Percentiles rank a stretch among this genome's conserved stretches.
Evolutionary conservation across 2,329 filamentous ascomycete species (phyloP).

Genomic region (Stemphylium lycopersici): DNA sequence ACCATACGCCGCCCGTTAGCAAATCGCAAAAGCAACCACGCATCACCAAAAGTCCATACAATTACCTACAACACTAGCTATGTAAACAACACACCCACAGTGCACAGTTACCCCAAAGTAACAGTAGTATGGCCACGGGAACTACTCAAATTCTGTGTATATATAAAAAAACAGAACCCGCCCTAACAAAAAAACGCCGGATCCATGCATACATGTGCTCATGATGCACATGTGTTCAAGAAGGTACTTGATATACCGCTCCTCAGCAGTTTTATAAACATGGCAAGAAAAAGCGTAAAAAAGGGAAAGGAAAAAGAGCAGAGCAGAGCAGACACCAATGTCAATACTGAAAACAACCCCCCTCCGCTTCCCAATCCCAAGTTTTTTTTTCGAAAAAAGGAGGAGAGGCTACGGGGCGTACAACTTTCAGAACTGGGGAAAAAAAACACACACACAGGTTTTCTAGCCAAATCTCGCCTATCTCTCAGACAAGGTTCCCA

Average conservation of each 20-base stretch:
- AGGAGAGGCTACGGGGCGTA: background rate
- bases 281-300: background rate
- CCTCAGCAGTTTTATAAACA: slow-evolving; percentile 23
- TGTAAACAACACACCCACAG: background rate
- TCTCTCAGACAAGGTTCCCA: background rate
- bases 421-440: background rate
- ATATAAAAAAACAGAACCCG: background rate
- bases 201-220: slow-evolving; percentile 16
- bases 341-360: background rate
- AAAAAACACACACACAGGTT: background rate
- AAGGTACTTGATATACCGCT: slow-evolving; percentile 28
- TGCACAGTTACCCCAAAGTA: background rate
- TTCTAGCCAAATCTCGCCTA: background rate
- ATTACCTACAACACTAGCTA: background rate
- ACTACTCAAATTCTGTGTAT: slow-evolving; percentile 3
- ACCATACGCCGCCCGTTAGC: too few relatives aligned
- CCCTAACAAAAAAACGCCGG: slow-evolving; percentile 14
- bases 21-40: too few relatives aligned
- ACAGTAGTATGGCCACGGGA: background rate
- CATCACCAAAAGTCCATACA: background rate
- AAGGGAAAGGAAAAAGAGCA: background rate
- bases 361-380: background rate
- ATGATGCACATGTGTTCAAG: slow-evolving; percentile 7
- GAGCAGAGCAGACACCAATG: too few relatives aligned
- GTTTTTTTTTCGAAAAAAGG: background rate